Base-by-base conservation (phyloP, 116 monocot species). In the Papilionanthe hybrid region DNA sequence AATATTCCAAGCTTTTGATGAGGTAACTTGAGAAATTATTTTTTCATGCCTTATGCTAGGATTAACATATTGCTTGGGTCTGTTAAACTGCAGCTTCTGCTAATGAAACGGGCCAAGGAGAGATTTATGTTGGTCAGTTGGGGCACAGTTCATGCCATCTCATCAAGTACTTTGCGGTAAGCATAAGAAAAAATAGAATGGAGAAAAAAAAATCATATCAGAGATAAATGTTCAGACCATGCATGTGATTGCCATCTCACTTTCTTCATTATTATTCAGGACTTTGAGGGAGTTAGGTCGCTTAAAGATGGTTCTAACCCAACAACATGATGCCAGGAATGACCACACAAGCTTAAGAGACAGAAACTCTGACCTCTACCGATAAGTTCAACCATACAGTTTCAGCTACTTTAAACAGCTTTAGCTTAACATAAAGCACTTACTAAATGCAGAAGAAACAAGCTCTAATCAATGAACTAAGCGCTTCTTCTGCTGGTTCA, bases 1-100 rank as follows among this genome's bases (percentile, higher is more conserved):
- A 32, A 93, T 95, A 9, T 93, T 95, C 78, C 93, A 95, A 75
- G 86, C 93, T 65, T 95, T 95, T 57, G 95, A 95, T 87, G 95
- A 95, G 93, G 93, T 93, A 29, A 88, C 68, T 56, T 56, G 3
- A 37, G 3, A 0, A 37, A 37, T 37, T 37, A 37, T 37, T 3
- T 37, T 37, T 37, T 9, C 60, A 67, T 68, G 13, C 23, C 42
- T 73, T 75, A 29, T 9, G 1, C 45, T 45, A 45, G 45, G 45
- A 45, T 45, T 30, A 37, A 60, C 9, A n/a, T 66, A 66, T 42
- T 45, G 30, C 50, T 23, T 42, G 25, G 9, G n/a, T 42, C 73
- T 45, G 53, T 76, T 42, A 42, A 47, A 22, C 18, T 85, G 76
- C 76, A 92, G 92, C 82, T 92, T 37, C 87, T 92, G 80, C 80